phyloP scores from a whole-genome alignment of 371 early-diverging fungal species.

The Mucor velutinosus region DNA sequence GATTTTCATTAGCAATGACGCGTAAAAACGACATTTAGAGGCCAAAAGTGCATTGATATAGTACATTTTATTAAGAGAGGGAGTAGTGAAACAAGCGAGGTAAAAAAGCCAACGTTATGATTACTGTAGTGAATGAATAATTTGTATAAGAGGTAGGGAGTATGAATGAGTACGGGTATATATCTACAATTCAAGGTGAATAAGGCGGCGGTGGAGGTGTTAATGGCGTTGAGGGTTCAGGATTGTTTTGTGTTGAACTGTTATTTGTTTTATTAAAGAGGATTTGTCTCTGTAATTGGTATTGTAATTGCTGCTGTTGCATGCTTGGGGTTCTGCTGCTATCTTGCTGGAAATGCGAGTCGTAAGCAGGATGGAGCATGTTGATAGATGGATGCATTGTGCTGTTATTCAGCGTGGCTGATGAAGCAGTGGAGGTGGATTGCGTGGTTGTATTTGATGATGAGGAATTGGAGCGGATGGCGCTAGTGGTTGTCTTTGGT shows the following conservation, averaged over 20 bases:
- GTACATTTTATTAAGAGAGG: background rate
- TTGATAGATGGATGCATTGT: background rate
- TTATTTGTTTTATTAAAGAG: background rate
- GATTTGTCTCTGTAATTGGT: conserved; percentile 17
- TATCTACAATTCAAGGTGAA: conserved; percentile 14
- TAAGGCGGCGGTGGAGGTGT: conserved; percentile 22
- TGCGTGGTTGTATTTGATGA: background rate
- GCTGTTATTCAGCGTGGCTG: background rate
- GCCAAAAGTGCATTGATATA: background rate
- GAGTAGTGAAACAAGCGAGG: background rate
- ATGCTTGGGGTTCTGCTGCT: conserved; percentile 12
- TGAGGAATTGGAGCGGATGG: background rate
- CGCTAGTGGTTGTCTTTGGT: background rate
- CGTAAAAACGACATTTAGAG: background rate
- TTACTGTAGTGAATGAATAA: background rate
- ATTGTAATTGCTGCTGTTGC: conserved; percentile 24
- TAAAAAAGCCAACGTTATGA: background rate
- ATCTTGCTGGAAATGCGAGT: background rate
- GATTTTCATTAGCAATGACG: background rate
- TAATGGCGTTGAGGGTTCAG: background rate
- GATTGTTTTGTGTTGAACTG: background rate
- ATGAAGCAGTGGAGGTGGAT: conserved; percentile 5
- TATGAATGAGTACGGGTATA: background rate
- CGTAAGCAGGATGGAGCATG: conserved; percentile 12
- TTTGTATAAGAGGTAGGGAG: background rate